Conservation (phyloP, 805 yeast genomes). For the Sugiyamaella boreocaroliniensis region DNA sequence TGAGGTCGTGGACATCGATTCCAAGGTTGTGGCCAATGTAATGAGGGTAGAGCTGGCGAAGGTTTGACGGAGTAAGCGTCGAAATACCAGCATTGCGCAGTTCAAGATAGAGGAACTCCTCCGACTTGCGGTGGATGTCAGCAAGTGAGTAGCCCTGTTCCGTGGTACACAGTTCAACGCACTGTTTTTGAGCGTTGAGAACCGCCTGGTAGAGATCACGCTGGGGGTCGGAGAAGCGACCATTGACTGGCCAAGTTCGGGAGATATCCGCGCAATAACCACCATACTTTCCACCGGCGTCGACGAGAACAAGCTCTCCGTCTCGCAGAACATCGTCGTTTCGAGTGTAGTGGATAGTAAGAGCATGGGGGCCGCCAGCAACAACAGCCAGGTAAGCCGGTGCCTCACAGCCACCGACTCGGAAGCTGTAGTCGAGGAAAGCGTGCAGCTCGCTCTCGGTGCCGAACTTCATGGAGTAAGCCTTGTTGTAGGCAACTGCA, state of each 20-base stretch:
- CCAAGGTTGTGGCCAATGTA: slow-evolving; percentile 95
- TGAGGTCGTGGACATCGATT: slow-evolving; percentile 54
- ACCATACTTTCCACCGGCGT: slow-evolving; percentile 90
- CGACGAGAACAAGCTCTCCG: slow-evolving; percentile 83
- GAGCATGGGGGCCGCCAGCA: slow-evolving; percentile 85
- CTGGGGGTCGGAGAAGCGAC: slow-evolving; percentile 70
- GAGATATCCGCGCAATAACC: slow-evolving; percentile 96
- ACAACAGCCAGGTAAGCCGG: slow-evolving; percentile 94
- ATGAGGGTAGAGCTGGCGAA: slow-evolving; percentile 71
- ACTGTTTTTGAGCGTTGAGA: slow-evolving; percentile 67
- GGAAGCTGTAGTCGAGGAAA: slow-evolving; percentile 73
- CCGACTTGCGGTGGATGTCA: slow-evolving; percentile 69
- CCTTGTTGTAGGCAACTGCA: slow-evolving; percentile 75
- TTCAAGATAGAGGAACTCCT: slow-evolving; percentile 51
- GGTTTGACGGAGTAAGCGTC: slow-evolving; percentile 23
- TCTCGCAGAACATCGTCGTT: slow-evolving; percentile 75
- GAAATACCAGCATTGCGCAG: slow-evolving; percentile 66
- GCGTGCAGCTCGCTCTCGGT: slow-evolving; percentile 77
- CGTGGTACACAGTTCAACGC: slow-evolving; percentile 65
- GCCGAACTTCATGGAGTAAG: slow-evolving; percentile 53
- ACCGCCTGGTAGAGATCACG: slow-evolving; percentile 85
- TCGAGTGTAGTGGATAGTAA: slow-evolving; percentile 88
- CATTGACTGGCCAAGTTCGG: slow-evolving; percentile 87
- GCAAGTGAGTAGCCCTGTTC: slow-evolving; percentile 49
- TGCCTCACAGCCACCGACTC: slow-evolving; percentile 81